phyloP scores from a whole-genome alignment of 108 stramenopile genomes.

The Nannochloropsis gaditana region DNA sequence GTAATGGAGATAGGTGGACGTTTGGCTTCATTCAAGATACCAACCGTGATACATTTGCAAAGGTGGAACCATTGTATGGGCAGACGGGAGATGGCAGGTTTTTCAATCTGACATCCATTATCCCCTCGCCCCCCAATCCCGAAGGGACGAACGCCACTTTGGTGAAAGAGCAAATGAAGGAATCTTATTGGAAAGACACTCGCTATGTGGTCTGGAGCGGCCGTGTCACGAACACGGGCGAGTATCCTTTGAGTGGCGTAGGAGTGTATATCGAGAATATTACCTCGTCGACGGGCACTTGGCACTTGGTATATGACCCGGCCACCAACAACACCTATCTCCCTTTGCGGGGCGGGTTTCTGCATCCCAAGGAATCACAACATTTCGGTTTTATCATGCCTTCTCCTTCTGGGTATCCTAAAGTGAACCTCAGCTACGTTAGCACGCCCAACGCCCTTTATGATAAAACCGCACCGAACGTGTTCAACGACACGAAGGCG shows the following conservation, averaged over 20 bases:
- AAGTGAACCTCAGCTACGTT: conserved; percentile 11
- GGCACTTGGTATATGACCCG: not conserved
- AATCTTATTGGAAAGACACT: not conserved
- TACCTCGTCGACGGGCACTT: not conserved
- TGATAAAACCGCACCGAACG: not conserved
- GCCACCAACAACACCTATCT: not conserved
- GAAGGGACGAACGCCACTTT: not conserved
- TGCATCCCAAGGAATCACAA: not conserved
- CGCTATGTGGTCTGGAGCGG: conserved; percentile 19
- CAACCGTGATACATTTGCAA: not conserved
- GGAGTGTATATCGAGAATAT: not conserved
- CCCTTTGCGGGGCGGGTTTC: not conserved
- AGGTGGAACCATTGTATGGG: not conserved
- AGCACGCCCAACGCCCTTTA: not conserved
- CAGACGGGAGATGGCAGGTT: not conserved
- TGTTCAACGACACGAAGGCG: not conserved
- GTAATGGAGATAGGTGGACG: not conserved
- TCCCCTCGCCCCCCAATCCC: not conserved
- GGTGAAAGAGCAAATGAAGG: not conserved
- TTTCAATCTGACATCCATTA: not conserved
- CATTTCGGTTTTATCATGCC: conserved; percentile 14
- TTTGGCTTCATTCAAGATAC: conserved; percentile 15
- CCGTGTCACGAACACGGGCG: not conserved
- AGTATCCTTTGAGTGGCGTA: not conserved
- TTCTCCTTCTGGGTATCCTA: not conserved